Evolutionary conservation across 2,329 filamentous ascomycete species (phyloP), one percentile per base, ranked within the genome.

Genomic region (Aspergillus caelatus): DNA sequence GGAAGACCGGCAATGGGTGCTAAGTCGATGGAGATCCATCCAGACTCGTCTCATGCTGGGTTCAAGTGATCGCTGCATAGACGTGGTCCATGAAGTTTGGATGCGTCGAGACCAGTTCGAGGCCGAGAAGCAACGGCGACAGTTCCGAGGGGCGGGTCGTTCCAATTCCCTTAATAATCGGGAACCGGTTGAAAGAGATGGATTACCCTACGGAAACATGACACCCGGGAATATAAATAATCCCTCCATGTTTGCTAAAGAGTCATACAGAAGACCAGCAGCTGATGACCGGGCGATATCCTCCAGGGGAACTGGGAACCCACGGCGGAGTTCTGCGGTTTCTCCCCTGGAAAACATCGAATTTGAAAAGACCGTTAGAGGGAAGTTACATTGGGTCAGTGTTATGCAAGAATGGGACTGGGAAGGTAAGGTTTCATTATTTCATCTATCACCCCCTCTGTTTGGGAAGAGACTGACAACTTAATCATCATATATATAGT

Each of bases 371-470:
- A 90, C 88, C 3, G 87, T 91, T n/a, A 83, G 86, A 66, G 89
- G 89, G 4, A 81, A 81, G 53, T 76, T 89, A 70, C 89, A 91
- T 75, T 91, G 89, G 89, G 80, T 90, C 10, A 86, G 88, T 43
- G 88, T 91, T 48, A 91, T 91, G 89, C 85, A 84, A 65, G 88
- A 91, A 68, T 90, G 87, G 87, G 80, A 82, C n/a, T 91, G 89
- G 88, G 88, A 91, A 83, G 85, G 88, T 90, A 79, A 79, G 84
- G 12, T 69, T 53, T 57, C 54, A 55, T 52, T 57, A 46, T 61
- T 32, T 52, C 52, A 21, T 50, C 32, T n/a, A 60, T 53, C 46
- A n/a, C 30, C 48, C 28, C 26, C 48, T 16, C 26, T 32, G 26
- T 52, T 52, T 14, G 23, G 16, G 41, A 46, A n/a, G 53, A 45